Conservation (phyloP, 2,329 filamentous ascomycete species). For the Cladorrhinum sp. region DNA sequence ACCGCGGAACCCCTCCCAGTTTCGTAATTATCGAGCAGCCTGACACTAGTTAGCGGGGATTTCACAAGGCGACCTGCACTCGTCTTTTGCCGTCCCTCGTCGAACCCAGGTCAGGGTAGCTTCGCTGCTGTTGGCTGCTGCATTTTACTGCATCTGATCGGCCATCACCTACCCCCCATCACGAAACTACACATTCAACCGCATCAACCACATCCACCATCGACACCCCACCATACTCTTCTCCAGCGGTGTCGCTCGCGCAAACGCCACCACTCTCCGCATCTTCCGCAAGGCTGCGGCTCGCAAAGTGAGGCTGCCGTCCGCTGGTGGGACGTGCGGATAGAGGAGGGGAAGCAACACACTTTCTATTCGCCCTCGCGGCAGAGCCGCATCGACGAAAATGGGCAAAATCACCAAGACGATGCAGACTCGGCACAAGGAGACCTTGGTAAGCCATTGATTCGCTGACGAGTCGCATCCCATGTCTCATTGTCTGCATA, state of each 20-base stretch:
- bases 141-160: constrained; percentile 5
- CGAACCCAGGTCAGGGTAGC: constrained; percentile 17
- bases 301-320: constrained; percentile 38
- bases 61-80: constrained; percentile 29
- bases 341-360: constrained; percentile 57
- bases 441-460: constrained; percentile 56
- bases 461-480: not conserved
- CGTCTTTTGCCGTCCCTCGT: constrained; percentile 25
- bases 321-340: constrained; percentile 38
- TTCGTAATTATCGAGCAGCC: not conserved
- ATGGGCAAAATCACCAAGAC: constrained; percentile 69
- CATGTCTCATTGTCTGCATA: not conserved
- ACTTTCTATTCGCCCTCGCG: constrained; percentile 42
- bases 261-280: constrained; percentile 7
- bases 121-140: constrained; percentile 14
- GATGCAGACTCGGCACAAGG: constrained; percentile 64
- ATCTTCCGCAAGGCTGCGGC: constrained; percentile 18
- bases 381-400: constrained; percentile 57
- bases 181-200: not conserved
- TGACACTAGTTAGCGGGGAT: constrained; percentile 13
- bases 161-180: constrained; percentile 4
- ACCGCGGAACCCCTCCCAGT: not conserved
- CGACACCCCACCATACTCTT: not conserved
- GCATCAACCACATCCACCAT: not conserved
- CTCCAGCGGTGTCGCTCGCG: constrained; percentile 1